Conservation (phyloP, 768 basidiomycete species). For the Sporobolomyces roseus region DNA sequence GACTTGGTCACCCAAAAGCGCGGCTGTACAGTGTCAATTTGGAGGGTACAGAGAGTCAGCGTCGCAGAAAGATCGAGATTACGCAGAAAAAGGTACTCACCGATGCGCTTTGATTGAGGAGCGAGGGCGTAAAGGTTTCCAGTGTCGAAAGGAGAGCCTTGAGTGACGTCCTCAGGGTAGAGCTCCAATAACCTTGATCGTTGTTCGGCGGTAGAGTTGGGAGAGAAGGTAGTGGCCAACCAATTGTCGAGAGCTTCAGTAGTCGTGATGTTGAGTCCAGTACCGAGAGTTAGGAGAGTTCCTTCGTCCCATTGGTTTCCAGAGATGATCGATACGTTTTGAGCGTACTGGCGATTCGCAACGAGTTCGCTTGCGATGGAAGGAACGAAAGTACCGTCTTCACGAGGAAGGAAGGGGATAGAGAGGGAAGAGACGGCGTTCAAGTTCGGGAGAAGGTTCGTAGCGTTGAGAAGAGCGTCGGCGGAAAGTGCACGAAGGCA, state of each 20-base stretch:
- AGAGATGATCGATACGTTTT: conserved; percentile 6
- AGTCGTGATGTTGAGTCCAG: conserved; percentile 29
- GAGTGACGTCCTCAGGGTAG: conserved; percentile 42
- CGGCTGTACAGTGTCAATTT: too few species aligned
- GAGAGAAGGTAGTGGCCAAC: conserved; percentile 22
- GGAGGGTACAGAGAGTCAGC: too few species aligned
- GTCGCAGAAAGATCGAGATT: too few species aligned
- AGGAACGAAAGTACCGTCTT: conserved; percentile 2
- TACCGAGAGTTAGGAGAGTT: not conserved
- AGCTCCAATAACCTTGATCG: not conserved
- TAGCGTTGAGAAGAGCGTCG: conserved; percentile 7
- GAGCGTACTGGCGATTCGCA: not conserved
- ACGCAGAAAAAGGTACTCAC: conserved; percentile 10
- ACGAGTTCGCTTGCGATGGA: conserved; percentile 10
- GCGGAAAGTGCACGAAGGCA: conserved; percentile 19
- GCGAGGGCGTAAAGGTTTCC: conserved; percentile 28
- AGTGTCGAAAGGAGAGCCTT: conserved; percentile 45
- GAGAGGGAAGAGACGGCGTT: conserved; percentile 13
- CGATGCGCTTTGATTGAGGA: conserved; percentile 42
- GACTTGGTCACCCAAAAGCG: conserved; percentile 15
- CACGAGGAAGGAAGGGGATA: conserved; percentile 25
- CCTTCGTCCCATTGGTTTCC: conserved; percentile 26
- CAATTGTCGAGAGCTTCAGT: conserved; percentile 12
- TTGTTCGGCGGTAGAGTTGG: conserved; percentile 10
- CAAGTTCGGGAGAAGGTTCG: conserved; percentile 21